phyloP scores from a whole-genome alignment of 257 asterid genomes.

The Eucommia ulmoides region DNA sequence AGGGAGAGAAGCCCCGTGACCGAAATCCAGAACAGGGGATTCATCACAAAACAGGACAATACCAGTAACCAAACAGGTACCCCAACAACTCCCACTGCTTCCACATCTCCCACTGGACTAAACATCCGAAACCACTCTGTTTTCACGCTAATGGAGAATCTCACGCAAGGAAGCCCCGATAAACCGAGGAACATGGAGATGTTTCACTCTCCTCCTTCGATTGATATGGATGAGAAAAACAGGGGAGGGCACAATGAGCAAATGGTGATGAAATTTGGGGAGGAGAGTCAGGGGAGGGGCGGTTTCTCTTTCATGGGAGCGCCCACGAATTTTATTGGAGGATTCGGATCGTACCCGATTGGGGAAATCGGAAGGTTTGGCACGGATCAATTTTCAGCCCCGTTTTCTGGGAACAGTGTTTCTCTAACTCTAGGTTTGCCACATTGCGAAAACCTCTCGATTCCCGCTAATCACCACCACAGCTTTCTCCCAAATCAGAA shows the following conservation, averaged over 20 bases:
- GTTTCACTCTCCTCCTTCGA: slow-evolving; percentile 21
- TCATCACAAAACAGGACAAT: slow-evolving; percentile 12
- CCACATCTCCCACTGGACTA: slow-evolving; percentile 33
- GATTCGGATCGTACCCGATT: slow-evolving; percentile 72
- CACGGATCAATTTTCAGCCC: slow-evolving; percentile 50
- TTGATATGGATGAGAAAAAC: slow-evolving; percentile 21
- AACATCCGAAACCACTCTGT: slow-evolving; percentile 26
- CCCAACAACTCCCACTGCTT: slow-evolving; percentile 19
- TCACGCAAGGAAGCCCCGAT: slow-evolving; percentile 61
- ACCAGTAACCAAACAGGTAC: slow-evolving; percentile 10
- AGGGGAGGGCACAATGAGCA: slow-evolving; percentile 13
- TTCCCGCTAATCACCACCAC: slow-evolving; percentile 46
- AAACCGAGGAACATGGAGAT: slow-evolving; percentile 43
- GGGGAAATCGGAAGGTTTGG: slow-evolving; percentile 62
- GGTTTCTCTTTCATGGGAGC: slow-evolving; percentile 19
- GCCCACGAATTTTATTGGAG: slow-evolving; percentile 66
- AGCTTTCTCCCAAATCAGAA: slow-evolving; percentile 43
- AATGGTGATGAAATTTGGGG: slow-evolving; percentile 34
- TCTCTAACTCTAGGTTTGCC: slow-evolving; percentile 90
- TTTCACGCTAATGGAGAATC: slow-evolving; percentile 53
- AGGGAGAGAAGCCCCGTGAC: slow-evolving; percentile 21
- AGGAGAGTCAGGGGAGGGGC: slow-evolving; percentile 48
- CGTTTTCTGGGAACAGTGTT: slow-evolving; percentile 64
- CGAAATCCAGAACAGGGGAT: slow-evolving; percentile 26
- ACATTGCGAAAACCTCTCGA: slow-evolving; percentile 63